Percentiles rank a stretch among this genome's conserved stretches.
Conservation (phyloP, 768 basidiomycete genomes). For the Tulasnella calospora region DNA sequence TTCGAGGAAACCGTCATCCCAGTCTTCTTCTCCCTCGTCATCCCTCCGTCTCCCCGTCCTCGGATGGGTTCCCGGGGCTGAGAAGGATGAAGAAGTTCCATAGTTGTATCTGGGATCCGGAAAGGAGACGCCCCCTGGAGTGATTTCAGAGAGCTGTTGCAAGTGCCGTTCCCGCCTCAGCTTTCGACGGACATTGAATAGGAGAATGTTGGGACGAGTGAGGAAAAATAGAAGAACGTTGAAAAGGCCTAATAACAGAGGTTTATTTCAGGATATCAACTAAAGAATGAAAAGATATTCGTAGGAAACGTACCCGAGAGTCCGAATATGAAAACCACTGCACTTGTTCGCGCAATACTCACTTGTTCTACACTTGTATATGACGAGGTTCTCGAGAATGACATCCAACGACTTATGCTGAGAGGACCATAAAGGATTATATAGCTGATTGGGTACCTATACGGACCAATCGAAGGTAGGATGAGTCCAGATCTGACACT, state of each 20-base stretch:
- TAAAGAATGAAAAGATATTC: background rate
- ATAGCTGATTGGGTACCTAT: conserved; percentile 24
- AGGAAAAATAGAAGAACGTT: conserved; percentile 25
- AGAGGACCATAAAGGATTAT: conserved; percentile 18
- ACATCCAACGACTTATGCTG: conserved; percentile 20
- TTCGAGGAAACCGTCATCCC: background rate
- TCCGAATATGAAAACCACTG: conserved; percentile 22
- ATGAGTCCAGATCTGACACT: background rate
- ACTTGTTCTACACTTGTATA: conserved; percentile 4
- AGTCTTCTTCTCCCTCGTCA: background rate
- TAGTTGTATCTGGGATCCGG: background rate
- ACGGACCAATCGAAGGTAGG: background rate
- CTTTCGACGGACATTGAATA: conserved; percentile 17
- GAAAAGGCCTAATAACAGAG: background rate
- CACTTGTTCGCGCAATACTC: conserved; percentile 11
- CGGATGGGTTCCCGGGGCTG: background rate
- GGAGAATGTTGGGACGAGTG: conserved; percentile 22
- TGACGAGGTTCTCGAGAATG: background rate
- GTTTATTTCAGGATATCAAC: too few relatives aligned
- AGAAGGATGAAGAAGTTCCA: background rate
- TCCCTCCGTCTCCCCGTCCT: background rate
- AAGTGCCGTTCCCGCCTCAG: background rate
- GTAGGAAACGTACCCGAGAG: background rate
- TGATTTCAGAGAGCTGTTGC: background rate
- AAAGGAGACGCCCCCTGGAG: background rate